A percentile compares a stretch with the other conserved stretches of the same genome.
Conservation (phyloP, 2,329 filamentous ascomycete genomes). For the Lachnellula willkommii region DNA sequence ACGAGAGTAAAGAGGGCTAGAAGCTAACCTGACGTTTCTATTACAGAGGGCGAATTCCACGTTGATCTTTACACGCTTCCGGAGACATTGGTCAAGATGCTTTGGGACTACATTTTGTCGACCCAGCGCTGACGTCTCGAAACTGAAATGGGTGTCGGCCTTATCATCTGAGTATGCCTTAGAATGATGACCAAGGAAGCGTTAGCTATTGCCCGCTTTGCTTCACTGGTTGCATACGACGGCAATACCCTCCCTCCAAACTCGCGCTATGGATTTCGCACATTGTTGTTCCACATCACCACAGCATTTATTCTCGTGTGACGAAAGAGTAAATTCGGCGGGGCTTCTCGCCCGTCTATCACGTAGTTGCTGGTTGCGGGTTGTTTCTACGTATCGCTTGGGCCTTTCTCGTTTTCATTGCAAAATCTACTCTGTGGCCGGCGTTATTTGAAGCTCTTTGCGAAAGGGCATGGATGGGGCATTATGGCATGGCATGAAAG, state of each 20-base stretch:
- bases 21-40: constrained; percentile 8
- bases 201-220: background rate
- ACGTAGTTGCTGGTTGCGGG: background rate
- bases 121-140: background rate
- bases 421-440: background rate
- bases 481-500: background rate
- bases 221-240: background rate
- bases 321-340: background rate
- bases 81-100: constrained; percentile 80
- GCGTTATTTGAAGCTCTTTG: background rate
- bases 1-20: background rate
- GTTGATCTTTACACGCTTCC: constrained; percentile 98
- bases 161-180: background rate
- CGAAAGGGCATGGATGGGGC: background rate
- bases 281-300: background rate
- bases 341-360: background rate
- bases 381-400: background rate
- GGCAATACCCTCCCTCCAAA: background rate
- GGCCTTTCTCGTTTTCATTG: background rate
- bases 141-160: background rate
- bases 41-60: constrained; percentile 85
- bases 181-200: background rate
- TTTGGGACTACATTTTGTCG: constrained; percentile 76
- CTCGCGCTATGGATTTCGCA: background rate
- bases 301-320: background rate